phyloP scores from a whole-genome alignment of 805 yeast genomes.

The Ogataea kodamae region DNA sequence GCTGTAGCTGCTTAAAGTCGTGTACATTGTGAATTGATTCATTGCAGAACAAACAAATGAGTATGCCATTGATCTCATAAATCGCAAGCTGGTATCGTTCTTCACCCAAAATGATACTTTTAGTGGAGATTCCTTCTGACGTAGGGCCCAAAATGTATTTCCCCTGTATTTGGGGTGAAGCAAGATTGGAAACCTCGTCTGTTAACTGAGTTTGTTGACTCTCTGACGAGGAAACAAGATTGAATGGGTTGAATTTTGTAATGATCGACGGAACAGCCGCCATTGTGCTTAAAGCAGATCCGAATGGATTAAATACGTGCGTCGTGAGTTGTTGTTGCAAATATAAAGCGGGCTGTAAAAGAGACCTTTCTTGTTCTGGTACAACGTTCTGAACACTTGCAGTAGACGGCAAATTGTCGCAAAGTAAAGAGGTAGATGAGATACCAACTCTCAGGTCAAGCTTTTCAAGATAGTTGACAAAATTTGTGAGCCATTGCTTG shows the following conservation, averaged over 20 bases:
- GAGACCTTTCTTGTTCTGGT: slow-evolving; percentile 28
- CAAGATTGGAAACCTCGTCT: slow-evolving; percentile 7
- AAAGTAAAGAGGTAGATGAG: slow-evolving; percentile 25
- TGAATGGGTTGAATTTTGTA: slow-evolving; percentile 14
- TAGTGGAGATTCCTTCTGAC: slow-evolving; percentile 18
- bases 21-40: slow-evolving; percentile 1
- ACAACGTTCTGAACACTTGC: slow-evolving; percentile 22
- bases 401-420: slow-evolving; percentile 27
- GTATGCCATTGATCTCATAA: slow-evolving; percentile 31
- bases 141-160: slow-evolving; percentile 26
- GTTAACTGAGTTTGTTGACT: slow-evolving; percentile 7
- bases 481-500: slow-evolving; percentile 18
- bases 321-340: slow-evolving; percentile 28
- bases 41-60: slow-evolving; percentile 24
- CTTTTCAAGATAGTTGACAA: slow-evolving; percentile 26
- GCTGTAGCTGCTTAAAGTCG: slow-evolving; percentile 15
- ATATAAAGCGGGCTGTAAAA: slow-evolving; percentile 28
- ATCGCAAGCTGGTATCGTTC: slow-evolving; percentile 20
- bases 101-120: slow-evolving; percentile 7
- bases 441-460: slow-evolving; percentile 27
- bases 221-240: slow-evolving; percentile 7
- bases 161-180: too few species aligned
- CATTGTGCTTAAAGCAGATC: slow-evolving; percentile 24
- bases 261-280: slow-evolving; percentile 20
- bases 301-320: slow-evolving; percentile 31